Evolutionary conservation across 139 green algal species (phyloP).

Genomic region (Haematococcus sp.): DNA sequence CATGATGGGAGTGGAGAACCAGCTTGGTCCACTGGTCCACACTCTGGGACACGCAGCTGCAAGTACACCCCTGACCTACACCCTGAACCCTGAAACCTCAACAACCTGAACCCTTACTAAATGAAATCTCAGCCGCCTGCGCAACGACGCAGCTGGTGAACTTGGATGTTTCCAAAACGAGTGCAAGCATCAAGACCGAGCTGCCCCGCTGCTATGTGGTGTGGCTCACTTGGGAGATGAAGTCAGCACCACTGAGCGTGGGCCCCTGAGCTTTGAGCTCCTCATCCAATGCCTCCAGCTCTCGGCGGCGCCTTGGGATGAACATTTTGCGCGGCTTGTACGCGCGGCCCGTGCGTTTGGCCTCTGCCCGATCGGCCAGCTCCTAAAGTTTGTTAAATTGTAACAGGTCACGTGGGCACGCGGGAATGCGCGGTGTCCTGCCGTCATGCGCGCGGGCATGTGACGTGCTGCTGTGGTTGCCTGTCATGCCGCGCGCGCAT

Average conservation of each 20-base stretch:
- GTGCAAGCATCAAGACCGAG: not conserved
- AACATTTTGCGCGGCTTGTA: constrained; percentile 2
- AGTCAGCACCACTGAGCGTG: not conserved
- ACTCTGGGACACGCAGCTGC: no score
- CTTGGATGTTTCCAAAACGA: not conserved
- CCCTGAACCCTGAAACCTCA: no score
- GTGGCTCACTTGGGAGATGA: not conserved
- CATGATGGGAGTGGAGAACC: no score
- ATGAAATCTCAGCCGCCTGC: no score
- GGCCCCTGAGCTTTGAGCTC: not conserved
- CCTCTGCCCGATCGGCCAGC: not conserved
- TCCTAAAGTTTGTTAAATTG: no score
- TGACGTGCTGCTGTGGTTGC: no score
- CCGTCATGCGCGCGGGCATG: not conserved
- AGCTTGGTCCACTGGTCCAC: no score
- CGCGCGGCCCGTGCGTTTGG: not conserved
- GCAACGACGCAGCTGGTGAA: no score
- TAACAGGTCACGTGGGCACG: no score
- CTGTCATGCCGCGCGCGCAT: no score
- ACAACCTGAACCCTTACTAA: no score
- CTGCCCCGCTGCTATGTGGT: not conserved
- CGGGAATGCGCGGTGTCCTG: not conserved
- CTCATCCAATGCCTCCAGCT: constrained; percentile 20
- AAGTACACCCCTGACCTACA: no score
- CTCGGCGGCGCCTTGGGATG: not conserved